A percentile compares a stretch with the other conserved stretches of the same genome.
phyloP scores from a whole-genome alignment of 2,329 filamentous ascomycete genomes.

The Colletotrichum tabaci region DNA sequence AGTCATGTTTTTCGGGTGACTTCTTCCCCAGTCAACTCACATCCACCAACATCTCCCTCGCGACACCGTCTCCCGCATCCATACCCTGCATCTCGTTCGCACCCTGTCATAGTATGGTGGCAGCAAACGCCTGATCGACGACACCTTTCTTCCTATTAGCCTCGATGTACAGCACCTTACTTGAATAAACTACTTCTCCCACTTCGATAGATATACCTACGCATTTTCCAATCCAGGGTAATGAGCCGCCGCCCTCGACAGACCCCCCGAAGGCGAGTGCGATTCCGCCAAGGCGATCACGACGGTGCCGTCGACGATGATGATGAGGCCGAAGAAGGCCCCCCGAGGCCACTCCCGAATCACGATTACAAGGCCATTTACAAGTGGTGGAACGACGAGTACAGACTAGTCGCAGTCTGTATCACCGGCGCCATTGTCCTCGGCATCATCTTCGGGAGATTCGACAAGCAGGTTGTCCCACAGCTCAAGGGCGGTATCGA shows the following conservation, averaged over 20 bases:
- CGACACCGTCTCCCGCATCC: background rate
- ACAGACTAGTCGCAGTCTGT: slow-evolving; percentile 51
- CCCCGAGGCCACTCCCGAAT: slow-evolving; percentile 22
- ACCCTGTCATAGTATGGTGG: slow-evolving; percentile 9
- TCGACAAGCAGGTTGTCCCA: slow-evolving; percentile 51
- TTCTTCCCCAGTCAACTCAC: background rate
- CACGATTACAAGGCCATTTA: slow-evolving; percentile 46
- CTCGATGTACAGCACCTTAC: background rate
- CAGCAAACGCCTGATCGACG: background rate
- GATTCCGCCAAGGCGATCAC: background rate
- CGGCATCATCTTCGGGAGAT: slow-evolving; percentile 49
- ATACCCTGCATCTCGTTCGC: background rate
- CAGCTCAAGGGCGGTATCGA: slow-evolving; percentile 48
- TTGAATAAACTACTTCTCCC: background rate
- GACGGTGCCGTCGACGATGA: slow-evolving; percentile 34
- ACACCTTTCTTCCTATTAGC: background rate
- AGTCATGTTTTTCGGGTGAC: background rate
- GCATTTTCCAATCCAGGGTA: background rate
- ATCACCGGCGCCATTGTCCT: slow-evolving; percentile 48
- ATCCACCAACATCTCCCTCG: background rate
- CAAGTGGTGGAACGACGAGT: slow-evolving; percentile 56
- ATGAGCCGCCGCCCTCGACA: background rate
- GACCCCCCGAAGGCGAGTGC: background rate
- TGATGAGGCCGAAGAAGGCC: slow-evolving; percentile 21
- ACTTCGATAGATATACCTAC: background rate